Evolutionary conservation across 2,329 filamentous ascomycete species (phyloP).

Genomic region (Beauveria bassiana): DNA sequence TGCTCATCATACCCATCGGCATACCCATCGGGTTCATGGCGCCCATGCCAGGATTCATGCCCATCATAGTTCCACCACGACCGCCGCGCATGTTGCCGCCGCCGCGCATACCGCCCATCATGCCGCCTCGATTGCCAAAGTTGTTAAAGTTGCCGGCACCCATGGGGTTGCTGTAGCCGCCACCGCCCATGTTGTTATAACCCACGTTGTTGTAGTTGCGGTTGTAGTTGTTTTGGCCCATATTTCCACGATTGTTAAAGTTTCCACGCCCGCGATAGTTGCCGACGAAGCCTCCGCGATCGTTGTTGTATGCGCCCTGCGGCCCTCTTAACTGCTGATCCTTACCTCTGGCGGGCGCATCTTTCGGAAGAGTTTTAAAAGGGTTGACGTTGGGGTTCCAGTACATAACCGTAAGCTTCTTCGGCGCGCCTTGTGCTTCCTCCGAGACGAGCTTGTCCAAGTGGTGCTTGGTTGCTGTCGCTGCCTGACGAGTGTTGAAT

Average conservation of each 20-base stretch:
- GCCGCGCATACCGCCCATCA: slow-evolving; percentile 38
- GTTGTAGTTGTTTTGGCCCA: slow-evolving; percentile 38
- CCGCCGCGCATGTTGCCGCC: slow-evolving; percentile 43
- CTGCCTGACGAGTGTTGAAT: slow-evolving; percentile 73
- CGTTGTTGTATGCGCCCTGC: slow-evolving; percentile 43
- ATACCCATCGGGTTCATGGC: slow-evolving; percentile 25
- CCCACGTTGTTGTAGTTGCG: slow-evolving; percentile 34
- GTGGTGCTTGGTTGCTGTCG: slow-evolving; percentile 74
- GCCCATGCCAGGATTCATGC: slow-evolving; percentile 33
- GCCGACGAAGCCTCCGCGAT: slow-evolving; percentile 37
- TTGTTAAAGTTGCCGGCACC: slow-evolving; percentile 44
- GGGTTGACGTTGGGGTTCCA: slow-evolving; percentile 67
- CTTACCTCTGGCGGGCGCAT: slow-evolving; percentile 60
- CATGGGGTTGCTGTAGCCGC: slow-evolving; percentile 39
- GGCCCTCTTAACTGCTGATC: slow-evolving; percentile 49
- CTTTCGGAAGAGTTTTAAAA: slow-evolving; percentile 86
- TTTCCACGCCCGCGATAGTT: slow-evolving; percentile 46
- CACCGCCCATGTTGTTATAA: slow-evolving; percentile 37
- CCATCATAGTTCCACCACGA: slow-evolving; percentile 41
- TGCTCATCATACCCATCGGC: slow-evolving; percentile 46
- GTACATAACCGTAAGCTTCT: slow-evolving; percentile 68
- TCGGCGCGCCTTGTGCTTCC: slow-evolving; percentile 47
- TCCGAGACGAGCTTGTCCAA: slow-evolving; percentile 58
- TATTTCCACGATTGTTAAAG: slow-evolving; percentile 40
- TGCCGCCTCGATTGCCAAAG: slow-evolving; percentile 42